These are phyloP conservation scores for Cyclocybe cylindracea DNA, from an alignment of 768 basidiomycete genomes.

Conservation along the genomic window DNA sequence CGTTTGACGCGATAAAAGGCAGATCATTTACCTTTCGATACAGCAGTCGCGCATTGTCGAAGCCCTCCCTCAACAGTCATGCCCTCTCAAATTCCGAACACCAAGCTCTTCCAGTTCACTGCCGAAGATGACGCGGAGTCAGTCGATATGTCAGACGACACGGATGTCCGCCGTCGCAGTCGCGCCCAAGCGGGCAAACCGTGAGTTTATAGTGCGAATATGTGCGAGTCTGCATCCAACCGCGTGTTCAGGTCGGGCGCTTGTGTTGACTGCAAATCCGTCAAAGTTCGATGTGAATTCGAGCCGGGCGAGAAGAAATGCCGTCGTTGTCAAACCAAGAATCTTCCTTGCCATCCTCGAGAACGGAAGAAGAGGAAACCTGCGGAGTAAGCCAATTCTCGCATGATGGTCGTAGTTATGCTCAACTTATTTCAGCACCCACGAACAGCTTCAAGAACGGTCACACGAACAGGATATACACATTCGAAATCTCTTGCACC, in stretches of 20 bases:
- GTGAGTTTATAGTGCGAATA: slow-evolving; percentile 7
- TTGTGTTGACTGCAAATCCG: slow-evolving; percentile 58
- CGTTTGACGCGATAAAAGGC: no score
- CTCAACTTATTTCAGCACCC: slow-evolving; percentile 38
- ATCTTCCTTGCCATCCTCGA: slow-evolving; percentile 46
- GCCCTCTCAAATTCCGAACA: slow-evolving; percentile 12
- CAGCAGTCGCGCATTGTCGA: no score
- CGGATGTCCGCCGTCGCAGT: slow-evolving; percentile 5
- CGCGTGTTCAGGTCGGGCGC: slow-evolving; percentile 42
- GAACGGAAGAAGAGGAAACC: slow-evolving; percentile 58
- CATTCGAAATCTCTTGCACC: slow-evolving; percentile 43
- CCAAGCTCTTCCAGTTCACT: slow-evolving; percentile 12
- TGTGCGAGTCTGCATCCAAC: background rate
- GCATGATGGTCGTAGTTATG: background rate
- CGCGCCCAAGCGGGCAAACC: slow-evolving; percentile 12
- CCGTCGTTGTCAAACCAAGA: slow-evolving; percentile 47
- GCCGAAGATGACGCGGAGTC: slow-evolving; percentile 14
- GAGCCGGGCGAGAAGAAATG: slow-evolving; percentile 45
- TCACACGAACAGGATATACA: slow-evolving; percentile 46
- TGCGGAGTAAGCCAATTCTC: slow-evolving; percentile 44
- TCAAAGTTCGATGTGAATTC: slow-evolving; percentile 59
- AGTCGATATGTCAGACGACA: slow-evolving; percentile 10
- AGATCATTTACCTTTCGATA: no score
- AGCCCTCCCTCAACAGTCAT: slow-evolving; percentile 1
- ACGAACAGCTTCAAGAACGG: slow-evolving; percentile 52